Percentiles rank a stretch among this genome's conserved stretches.
Conservation (phyloP, 2,329 filamentous ascomycete genomes). For the Aureobasidium namibiae region DNA sequence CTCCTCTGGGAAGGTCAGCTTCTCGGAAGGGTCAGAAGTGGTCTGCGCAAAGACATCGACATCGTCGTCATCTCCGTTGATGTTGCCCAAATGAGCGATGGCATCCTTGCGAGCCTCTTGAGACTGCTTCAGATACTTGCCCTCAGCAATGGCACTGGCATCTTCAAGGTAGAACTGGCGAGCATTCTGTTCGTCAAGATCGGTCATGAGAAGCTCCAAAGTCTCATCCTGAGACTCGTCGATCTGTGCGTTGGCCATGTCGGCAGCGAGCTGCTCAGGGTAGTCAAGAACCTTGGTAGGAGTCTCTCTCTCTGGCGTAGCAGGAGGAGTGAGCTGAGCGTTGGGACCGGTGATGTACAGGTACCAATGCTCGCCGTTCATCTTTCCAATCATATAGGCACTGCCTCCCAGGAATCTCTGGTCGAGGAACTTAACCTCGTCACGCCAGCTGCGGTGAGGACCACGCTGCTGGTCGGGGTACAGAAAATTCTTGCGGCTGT, state of each 20-base stretch:
- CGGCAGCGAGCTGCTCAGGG: conserved; percentile 37
- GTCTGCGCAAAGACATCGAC: conserved; percentile 73
- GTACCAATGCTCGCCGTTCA: conserved; percentile 99
- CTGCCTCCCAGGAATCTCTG: conserved; percentile 86
- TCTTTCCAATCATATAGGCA: conserved; percentile 99
- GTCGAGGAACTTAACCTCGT: conserved; percentile 89
- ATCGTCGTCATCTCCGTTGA: conserved; percentile 40
- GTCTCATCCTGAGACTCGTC: conserved; percentile 63
- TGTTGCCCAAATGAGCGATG: conserved; percentile 50
- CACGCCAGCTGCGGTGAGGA: conserved; percentile 93
- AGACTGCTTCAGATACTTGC: conserved; percentile 63
- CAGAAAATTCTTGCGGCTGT: conserved; percentile 97
- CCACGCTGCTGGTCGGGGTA: conserved; percentile 91
- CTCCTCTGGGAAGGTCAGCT: conserved; percentile 56
- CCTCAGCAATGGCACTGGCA: conserved; percentile 84
- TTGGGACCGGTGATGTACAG: conserved; percentile 89
- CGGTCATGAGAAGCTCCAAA: conserved; percentile 60
- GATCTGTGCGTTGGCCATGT: conserved; percentile 20
- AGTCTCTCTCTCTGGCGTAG: conserved; percentile 56
- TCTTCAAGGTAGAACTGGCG: conserved; percentile 65
- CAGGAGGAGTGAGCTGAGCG: conserved; percentile 69
- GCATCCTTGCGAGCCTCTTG: conserved; percentile 54
- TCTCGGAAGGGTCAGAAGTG: conserved; percentile 52
- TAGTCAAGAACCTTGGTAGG: conserved; percentile 52
- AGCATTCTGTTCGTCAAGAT: conserved; percentile 57